Percentiles rank a stretch among this genome's conserved stretches.
Evolutionary conservation across 2,329 filamentous ascomycete genomes (phyloP).

Genomic region (Hypomyces perniciosus): DNA sequence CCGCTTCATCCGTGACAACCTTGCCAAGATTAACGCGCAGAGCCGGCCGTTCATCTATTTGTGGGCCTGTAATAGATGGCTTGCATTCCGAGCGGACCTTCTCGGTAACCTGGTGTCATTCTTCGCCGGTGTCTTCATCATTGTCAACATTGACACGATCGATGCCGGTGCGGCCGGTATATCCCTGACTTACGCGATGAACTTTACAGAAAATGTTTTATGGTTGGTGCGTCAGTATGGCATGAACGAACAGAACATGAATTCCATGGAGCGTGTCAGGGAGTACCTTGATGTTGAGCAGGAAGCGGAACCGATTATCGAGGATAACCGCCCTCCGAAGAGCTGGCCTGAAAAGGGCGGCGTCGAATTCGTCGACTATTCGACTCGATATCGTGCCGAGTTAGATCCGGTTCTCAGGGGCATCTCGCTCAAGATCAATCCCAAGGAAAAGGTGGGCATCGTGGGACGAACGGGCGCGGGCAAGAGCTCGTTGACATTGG

Average conservation of each 20-base stretch:
- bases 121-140: conserved; percentile 86
- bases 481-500: conserved; percentile 90
- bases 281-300: conserved; percentile 96
- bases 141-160: conserved; percentile 73
- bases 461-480: conserved; percentile 93
- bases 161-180: conserved; percentile 90
- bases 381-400: conserved; percentile 81
- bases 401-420: conserved; percentile 80
- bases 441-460: conserved; percentile 89
- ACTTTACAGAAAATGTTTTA: conserved; percentile 92
- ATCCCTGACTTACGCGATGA: conserved; percentile 91
- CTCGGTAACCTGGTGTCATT: conserved; percentile 89
- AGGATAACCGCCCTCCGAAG: conserved; percentile 67
- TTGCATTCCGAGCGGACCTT: conserved; percentile 85
- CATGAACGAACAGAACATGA: conserved; percentile 98
- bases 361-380: conserved; percentile 84
- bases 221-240: conserved; percentile 95
- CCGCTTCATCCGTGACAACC: conserved; percentile 88
- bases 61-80: conserved; percentile 96
- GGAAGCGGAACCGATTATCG: conserved; percentile 72
- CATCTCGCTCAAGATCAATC: conserved; percentile 78
- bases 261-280: conserved; percentile 94
- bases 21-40: conserved; percentile 81
- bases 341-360: conserved; percentile 83
- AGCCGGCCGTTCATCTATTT: conserved; percentile 91